These are phyloP conservation scores for Fraxinus pennsylvanica DNA, from an alignment of 257 asterid genomes.

Conservation along the genomic window DNA sequence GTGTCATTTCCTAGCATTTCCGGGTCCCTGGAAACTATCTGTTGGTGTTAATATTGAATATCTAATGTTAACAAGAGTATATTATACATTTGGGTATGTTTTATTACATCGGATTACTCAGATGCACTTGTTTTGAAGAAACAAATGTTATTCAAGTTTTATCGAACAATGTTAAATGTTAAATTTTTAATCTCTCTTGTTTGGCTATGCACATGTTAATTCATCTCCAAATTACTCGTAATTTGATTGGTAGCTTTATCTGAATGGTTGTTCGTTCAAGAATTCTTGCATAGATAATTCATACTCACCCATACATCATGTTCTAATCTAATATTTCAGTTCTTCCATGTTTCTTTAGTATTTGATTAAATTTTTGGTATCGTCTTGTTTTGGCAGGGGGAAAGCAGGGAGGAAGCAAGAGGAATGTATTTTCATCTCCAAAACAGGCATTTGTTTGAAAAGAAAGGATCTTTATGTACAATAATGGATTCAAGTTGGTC, in stretches of 20 bases:
- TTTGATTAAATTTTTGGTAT: not conserved
- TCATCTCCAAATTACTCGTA: not conserved
- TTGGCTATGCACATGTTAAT: no score
- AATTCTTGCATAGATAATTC: no score
- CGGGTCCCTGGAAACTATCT: not conserved
- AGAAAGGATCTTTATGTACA: not conserved
- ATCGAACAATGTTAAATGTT: no score
- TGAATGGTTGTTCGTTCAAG: no score
- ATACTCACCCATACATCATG: no score
- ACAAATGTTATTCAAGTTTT: no score
- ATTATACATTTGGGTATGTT: not conserved
- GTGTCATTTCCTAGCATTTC: not conserved
- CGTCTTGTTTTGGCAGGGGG: constrained; percentile 2
- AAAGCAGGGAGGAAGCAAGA: not conserved
- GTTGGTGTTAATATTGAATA: not conserved
- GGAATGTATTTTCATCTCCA: not conserved
- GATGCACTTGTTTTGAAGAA: no score
- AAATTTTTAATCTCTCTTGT: no score
- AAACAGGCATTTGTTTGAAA: not conserved
- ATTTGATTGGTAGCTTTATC: not conserved
- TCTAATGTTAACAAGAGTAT: not conserved
- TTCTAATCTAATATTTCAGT: no score
- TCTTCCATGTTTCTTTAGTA: no score
- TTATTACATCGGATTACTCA: not conserved
- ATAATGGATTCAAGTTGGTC: not conserved